Conservation (phyloP, 306 rosid species). For the Myrica gale region DNA sequence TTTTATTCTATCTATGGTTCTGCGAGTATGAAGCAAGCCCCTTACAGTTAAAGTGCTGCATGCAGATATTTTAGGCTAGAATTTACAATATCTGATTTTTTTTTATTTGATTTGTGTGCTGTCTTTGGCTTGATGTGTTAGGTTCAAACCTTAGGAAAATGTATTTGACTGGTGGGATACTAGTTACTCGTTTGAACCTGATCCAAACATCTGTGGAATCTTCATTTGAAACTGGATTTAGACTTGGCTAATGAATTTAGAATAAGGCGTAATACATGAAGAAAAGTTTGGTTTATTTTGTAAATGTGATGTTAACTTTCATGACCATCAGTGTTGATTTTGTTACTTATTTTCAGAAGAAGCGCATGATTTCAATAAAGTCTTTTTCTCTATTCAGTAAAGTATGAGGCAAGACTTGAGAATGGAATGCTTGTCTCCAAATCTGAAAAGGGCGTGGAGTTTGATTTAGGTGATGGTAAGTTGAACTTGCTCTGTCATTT, state of each 20-base stretch:
- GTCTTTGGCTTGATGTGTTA: too few relatives aligned
- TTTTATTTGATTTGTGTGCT: too few relatives aligned
- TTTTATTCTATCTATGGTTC: not conserved
- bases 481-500: conserved; percentile 2
- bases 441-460: conserved; percentile 45
- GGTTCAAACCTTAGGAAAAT: too few relatives aligned
- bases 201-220: not conserved
- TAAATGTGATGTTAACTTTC: not conserved
- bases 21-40: not conserved
- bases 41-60: not conserved
- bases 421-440: conserved; percentile 39
- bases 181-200: not conserved
- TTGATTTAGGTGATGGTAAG: conserved; percentile 51
- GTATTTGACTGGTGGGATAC: not conserved
- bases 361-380: not conserved
- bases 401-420: conserved; percentile 52
- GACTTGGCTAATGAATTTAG: not conserved
- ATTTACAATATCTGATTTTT: not conserved
- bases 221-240: not conserved
- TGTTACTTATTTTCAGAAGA: not conserved
- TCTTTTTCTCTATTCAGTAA: conserved; percentile 34
- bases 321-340: not conserved
- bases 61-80: too few relatives aligned
- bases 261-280: too few relatives aligned
- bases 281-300: too few relatives aligned